These are phyloP conservation scores for Capsaspora owczarzaki DNA, from an alignment of 78 protist species.

Conservation along the genomic window DNA sequence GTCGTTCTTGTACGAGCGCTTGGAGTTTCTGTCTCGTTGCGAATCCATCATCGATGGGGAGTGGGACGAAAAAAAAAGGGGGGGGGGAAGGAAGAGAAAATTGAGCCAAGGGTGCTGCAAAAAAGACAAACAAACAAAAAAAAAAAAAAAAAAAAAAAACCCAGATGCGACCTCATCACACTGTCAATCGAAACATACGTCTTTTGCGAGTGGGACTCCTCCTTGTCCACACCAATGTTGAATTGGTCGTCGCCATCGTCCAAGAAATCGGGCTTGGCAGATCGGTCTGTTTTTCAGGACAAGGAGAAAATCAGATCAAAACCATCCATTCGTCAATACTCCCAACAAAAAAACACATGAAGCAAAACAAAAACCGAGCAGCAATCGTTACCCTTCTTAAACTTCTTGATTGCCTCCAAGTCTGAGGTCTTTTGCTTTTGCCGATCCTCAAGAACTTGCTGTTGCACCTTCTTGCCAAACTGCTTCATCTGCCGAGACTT, in stretches of 20 bases:
- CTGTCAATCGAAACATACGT: not conserved
- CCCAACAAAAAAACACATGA: not conserved
- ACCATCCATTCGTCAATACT: not conserved
- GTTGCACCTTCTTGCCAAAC: slow-evolving; percentile 64
- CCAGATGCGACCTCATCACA: not conserved
- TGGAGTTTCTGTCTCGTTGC: not conserved
- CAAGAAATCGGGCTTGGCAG: not conserved
- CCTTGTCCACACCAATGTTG: not conserved
- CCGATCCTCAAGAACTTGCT: slow-evolving; percentile 41
- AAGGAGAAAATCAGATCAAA: not conserved
- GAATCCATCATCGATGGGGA: not conserved
- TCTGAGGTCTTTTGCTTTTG: slow-evolving; percentile 51
- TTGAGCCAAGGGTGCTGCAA: not conserved
- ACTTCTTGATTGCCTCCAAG: slow-evolving; percentile 52
- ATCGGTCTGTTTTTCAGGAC: not conserved
- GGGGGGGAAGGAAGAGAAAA: not conserved
- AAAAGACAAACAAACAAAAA: not conserved
- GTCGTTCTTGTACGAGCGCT: slow-evolving; percentile 32
- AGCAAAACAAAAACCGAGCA: not conserved
- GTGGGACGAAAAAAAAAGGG: not conserved
- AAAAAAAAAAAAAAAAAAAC: too few species aligned
- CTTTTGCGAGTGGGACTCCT: not conserved
- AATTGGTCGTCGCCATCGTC: not conserved
- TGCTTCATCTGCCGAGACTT: slow-evolving; percentile 59
- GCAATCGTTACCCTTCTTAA: slow-evolving; percentile 48